These are phyloP conservation scores for Citrullus colocynthis DNA, from an alignment of 306 rosid genomes.

Conservation along the genomic window DNA sequence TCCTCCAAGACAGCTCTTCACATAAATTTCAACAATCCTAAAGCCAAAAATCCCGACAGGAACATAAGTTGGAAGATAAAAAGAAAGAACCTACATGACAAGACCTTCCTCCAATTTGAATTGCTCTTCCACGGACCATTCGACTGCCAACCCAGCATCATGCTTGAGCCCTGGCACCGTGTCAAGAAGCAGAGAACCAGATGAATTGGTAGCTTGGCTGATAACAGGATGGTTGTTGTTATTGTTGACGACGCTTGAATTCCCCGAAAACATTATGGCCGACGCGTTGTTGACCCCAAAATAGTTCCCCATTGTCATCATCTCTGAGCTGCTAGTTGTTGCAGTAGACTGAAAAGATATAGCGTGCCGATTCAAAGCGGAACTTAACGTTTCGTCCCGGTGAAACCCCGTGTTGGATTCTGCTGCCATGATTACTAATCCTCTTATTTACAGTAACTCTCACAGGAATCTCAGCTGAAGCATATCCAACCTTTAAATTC, in stretches of 20 bases:
- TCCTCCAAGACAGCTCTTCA: not conserved
- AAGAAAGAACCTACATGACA: slow-evolving; percentile 43
- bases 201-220: slow-evolving; percentile 42
- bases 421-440: slow-evolving; percentile 42
- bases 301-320: slow-evolving; percentile 69
- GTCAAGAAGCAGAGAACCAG: slow-evolving; percentile 65
- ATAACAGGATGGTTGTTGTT: slow-evolving; percentile 39
- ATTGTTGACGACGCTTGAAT: slow-evolving; percentile 37
- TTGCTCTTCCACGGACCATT: slow-evolving; percentile 94
- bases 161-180: slow-evolving; percentile 85
- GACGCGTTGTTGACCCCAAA: slow-evolving; percentile 35
- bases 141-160: slow-evolving; percentile 85
- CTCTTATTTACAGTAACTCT: slow-evolving; percentile 2
- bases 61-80: not conserved
- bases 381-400: slow-evolving; percentile 36
- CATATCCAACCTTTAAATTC: slow-evolving; percentile 19
- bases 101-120: slow-evolving; percentile 78
- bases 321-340: slow-evolving; percentile 57
- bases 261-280: slow-evolving; percentile 56
- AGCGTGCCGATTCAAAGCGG: slow-evolving; percentile 54
- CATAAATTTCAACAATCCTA: not conserved
- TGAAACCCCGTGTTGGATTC: slow-evolving; percentile 70
- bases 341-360: slow-evolving; percentile 80
- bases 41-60: not conserved
- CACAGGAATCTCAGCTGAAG: slow-evolving; percentile 20